Evolutionary conservation across 2,329 filamentous ascomycete genomes (phyloP).

Genomic region (Dactylellina leptospora): DNA sequence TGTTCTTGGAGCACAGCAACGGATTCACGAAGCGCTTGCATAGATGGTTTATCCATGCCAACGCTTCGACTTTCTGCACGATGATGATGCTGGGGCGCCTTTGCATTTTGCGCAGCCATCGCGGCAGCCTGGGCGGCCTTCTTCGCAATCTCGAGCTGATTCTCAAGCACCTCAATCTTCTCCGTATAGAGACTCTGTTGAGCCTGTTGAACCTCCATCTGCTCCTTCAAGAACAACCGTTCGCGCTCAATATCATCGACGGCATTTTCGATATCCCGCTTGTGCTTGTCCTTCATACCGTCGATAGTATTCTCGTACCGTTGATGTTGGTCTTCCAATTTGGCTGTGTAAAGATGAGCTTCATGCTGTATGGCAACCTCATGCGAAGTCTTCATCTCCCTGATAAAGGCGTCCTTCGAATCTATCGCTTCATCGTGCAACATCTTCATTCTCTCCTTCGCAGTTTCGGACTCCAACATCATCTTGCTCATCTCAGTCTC

Average conservation of each 20-base stretch:
- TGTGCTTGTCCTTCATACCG: constrained; percentile 78
- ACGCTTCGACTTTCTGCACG: constrained; percentile 59
- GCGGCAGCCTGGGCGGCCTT: constrained; percentile 85
- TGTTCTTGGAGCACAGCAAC: constrained; percentile 97
- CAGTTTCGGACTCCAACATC: constrained; percentile 80
- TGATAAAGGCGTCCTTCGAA: constrained; percentile 69
- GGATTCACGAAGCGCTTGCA: constrained; percentile 91
- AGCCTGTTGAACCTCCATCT: constrained; percentile 80
- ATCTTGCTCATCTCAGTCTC: constrained; percentile 84
- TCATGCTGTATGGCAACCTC: constrained; percentile 65
- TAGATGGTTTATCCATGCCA: constrained; percentile 80
- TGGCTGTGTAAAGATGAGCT: constrained; percentile 65
- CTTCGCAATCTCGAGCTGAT: constrained; percentile 88
- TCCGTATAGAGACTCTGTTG: constrained; percentile 88
- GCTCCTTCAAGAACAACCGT: constrained; percentile 81
- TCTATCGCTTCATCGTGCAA: constrained; percentile 81
- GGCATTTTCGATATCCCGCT: constrained; percentile 75
- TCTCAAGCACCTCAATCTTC: constrained; percentile 82
- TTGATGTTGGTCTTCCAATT: constrained; percentile 67
- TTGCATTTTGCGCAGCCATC: constrained; percentile 72
- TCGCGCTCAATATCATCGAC: constrained; percentile 82
- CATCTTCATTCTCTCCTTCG: constrained; percentile 82
- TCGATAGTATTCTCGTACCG: constrained; percentile 76
- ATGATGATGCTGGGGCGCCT: constrained; percentile 44
- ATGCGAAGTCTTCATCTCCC: constrained; percentile 62